Evolutionary conservation across 2,329 filamentous ascomycete genomes (phyloP).

Genomic region (Cladosporium colombiae): DNA sequence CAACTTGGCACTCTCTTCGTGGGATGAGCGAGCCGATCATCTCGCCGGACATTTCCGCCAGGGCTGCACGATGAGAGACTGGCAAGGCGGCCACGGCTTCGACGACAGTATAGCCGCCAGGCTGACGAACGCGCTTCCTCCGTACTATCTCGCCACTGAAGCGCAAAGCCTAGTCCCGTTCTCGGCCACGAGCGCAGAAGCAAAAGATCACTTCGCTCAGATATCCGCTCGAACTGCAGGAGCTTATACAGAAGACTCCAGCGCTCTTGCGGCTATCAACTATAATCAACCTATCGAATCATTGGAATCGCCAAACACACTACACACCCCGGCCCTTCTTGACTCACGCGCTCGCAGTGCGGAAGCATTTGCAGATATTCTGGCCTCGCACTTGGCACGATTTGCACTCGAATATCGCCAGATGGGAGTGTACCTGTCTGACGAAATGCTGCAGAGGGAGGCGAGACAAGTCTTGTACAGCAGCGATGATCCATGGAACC

Average conservation of each 20-base stretch:
- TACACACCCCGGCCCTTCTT: constrained; percentile 1
- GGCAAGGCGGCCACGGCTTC: constrained; percentile 16
- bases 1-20: not conserved
- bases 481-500: constrained; percentile 49
- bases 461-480: constrained; percentile 48
- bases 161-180: constrained; percentile 12
- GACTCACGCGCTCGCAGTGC: constrained; percentile 9
- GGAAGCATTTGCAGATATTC: constrained; percentile 47
- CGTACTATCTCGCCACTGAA: constrained; percentile 12
- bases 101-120: constrained; percentile 4
- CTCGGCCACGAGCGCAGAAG: constrained; percentile 12
- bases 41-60: constrained; percentile 13
- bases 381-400: constrained; percentile 44
- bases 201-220: constrained; percentile 12
- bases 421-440: constrained; percentile 41
- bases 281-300: not conserved
- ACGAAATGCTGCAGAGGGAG: constrained; percentile 48
- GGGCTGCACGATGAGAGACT: constrained; percentile 11
- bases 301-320: not conserved
- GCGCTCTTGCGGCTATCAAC: no score
- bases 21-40: constrained; percentile 15
- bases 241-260: not conserved
- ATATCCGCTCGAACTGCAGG: constrained; percentile 2
- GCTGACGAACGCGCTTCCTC: constrained; percentile 16
- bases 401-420: constrained; percentile 39